phyloP scores from a whole-genome alignment of 2,329 filamentous ascomycete genomes.

The Pseudocercospora macadamiae region DNA sequence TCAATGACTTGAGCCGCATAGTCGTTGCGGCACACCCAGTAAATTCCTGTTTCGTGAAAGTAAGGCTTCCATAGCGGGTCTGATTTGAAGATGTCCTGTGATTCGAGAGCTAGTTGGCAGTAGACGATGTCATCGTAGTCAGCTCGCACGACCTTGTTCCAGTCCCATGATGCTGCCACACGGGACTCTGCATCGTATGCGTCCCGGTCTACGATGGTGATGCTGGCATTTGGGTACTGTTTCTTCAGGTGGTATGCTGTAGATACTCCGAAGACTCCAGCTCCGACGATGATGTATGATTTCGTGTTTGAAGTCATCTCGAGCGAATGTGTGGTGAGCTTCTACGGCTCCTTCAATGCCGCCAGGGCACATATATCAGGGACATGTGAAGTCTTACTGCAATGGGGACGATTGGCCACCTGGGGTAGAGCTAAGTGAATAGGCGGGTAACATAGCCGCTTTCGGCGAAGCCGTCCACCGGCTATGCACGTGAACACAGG shows the following conservation, averaged over 20 bases:
- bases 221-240: constrained; percentile 44
- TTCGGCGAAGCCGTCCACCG: constrained; percentile 5
- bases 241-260: constrained; percentile 55
- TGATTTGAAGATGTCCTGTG: constrained; percentile 63
- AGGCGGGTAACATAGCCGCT: constrained; percentile 5
- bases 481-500: neutral
- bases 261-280: constrained; percentile 57
- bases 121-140: constrained; percentile 69
- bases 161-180: constrained; percentile 69
- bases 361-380: neutral
- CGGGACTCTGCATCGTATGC: constrained; percentile 37
- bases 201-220: constrained; percentile 46
- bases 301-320: constrained; percentile 12
- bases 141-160: constrained; percentile 72
- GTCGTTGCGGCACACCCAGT: constrained; percentile 51
- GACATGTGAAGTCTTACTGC: neutral
- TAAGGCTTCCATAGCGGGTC: constrained; percentile 60
- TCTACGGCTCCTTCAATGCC: neutral
- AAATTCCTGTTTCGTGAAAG: constrained; percentile 58
- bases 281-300: constrained; percentile 40
- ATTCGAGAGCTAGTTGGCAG: constrained; percentile 66
- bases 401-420: neutral
- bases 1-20: constrained; percentile 54
- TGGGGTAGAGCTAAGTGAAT: neutral
- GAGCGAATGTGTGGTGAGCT: neutral